phyloP scores from a whole-genome alignment of 352 stramenopile genomes.

The Globisporangium solare region DNA sequence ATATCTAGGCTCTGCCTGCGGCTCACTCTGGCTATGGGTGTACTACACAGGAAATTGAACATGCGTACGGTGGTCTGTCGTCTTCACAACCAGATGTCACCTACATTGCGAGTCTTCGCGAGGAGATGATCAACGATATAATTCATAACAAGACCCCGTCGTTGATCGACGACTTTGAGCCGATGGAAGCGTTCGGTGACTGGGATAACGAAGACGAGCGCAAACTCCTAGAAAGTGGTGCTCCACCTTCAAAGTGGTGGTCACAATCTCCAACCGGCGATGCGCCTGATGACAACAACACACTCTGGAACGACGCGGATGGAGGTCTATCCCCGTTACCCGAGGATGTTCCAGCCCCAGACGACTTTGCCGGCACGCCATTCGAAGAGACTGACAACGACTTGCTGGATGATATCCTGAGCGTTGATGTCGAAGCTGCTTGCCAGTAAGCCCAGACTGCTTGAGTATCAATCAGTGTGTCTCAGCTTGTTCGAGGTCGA shows the following conservation, averaged over 20 bases:
- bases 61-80: conserved; percentile 61
- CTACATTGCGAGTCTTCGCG: conserved; percentile 39
- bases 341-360: conserved; percentile 32
- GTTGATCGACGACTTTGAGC: conserved; percentile 42
- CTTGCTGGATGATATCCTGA: conserved; percentile 47
- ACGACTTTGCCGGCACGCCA: conserved; percentile 24
- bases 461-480: no score
- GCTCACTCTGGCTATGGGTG: background rate
- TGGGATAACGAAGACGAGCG: conserved; percentile 41
- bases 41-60: conserved; percentile 53
- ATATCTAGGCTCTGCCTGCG: background rate
- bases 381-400: conserved; percentile 14
- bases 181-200: conserved; percentile 16
- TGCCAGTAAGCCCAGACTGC: conserved; percentile 6
- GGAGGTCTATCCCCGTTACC: conserved; percentile 3
- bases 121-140: conserved; percentile 53
- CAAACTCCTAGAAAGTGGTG: conserved; percentile 32
- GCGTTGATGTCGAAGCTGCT: conserved; percentile 41
- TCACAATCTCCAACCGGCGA: conserved; percentile 15
- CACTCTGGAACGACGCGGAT: conserved; percentile 13
- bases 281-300: conserved; percentile 11
- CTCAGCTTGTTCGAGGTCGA: no score
- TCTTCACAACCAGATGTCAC: conserved; percentile 23
- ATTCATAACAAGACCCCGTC: conserved; percentile 37
- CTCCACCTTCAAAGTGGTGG: conserved; percentile 51